Evolutionary conservation across 192 early-diverging fungal species (phyloP).

Genomic region (Podila epicladia): DNA sequence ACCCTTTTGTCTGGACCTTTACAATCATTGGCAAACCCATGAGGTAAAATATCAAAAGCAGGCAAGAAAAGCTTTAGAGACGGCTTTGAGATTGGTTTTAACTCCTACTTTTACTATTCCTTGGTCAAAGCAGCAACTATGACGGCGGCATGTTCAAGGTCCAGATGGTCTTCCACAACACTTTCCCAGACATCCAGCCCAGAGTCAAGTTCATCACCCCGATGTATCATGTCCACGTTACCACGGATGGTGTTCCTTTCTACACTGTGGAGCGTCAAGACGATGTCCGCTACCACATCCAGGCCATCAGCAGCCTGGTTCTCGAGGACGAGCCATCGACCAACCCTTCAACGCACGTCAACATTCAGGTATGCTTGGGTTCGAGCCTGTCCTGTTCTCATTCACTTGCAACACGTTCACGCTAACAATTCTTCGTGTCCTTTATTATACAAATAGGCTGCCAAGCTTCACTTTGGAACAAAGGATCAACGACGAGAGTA

Average conservation of each 20-base stretch:
- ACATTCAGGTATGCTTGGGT: conserved; percentile 11
- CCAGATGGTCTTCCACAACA: conserved; percentile 64
- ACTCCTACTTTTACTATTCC: neutral
- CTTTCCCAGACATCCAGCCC: conserved; percentile 64
- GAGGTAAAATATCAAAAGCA: conserved; percentile 35
- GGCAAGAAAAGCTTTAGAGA: neutral
- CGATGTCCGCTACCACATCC: conserved; percentile 62
- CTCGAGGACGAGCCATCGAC: conserved; percentile 48
- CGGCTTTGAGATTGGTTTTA: neutral
- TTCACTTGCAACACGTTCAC: neutral
- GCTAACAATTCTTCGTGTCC: neutral
- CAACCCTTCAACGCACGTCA: conserved; percentile 48
- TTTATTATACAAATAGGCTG: conserved; percentile 11
- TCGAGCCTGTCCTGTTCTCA: neutral
- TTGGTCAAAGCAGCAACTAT: conserved; percentile 49
- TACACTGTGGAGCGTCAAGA: conserved; percentile 64
- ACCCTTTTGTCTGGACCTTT: conserved; percentile 70
- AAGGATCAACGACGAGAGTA: conserved; percentile 50
- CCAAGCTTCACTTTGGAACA: conserved; percentile 45
- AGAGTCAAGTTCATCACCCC: conserved; percentile 63
- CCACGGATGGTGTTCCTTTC: conserved; percentile 65
- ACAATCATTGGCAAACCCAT: conserved; percentile 60
- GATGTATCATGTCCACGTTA: conserved; percentile 72
- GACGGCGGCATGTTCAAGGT: conserved; percentile 69
- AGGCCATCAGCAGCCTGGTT: conserved; percentile 55